These are phyloP conservation scores for Buddleja alternifolia DNA, from an alignment of 257 asterid species.

Conservation along the genomic window DNA sequence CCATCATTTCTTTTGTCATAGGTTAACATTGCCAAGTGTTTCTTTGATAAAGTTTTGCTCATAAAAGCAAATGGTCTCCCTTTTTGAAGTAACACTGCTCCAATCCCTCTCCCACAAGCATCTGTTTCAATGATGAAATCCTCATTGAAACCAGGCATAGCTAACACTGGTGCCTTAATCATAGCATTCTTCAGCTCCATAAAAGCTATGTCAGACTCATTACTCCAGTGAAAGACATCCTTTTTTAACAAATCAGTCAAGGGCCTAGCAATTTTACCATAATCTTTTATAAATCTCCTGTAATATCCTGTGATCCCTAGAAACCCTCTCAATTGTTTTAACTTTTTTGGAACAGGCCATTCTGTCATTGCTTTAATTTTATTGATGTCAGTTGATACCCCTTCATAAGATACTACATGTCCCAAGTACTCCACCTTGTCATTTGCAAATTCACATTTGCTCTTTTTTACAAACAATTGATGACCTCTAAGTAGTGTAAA, in stretches of 20 bases:
- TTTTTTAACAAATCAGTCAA: too few relatives aligned
- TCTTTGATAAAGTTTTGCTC: not conserved
- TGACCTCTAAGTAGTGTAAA: not conserved
- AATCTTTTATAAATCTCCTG: too few relatives aligned
- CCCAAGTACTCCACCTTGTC: not conserved
- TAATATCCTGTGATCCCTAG: too few relatives aligned
- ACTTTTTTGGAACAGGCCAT: not conserved
- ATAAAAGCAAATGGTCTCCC: not conserved
- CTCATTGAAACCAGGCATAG: too few relatives aligned
- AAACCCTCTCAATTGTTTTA: too few relatives aligned
- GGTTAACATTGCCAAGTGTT: not conserved
- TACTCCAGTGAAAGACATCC: too few relatives aligned
- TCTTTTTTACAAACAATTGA: not conserved
- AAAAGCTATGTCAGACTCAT: too few relatives aligned
- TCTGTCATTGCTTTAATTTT: not conserved
- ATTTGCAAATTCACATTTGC: not conserved
- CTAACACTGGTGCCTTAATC: too few relatives aligned
- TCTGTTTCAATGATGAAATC: too few relatives aligned
- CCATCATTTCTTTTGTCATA: too few relatives aligned
- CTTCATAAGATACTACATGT: not conserved
- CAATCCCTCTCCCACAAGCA: not conserved
- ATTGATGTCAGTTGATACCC: not conserved
- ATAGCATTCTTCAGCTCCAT: too few relatives aligned
- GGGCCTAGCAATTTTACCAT: too few relatives aligned
- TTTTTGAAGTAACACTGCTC: not conserved